Percentiles rank a stretch among this genome's conserved stretches.
phyloP scores from a whole-genome alignment of 768 basidiomycete species.

The Suillus lakei region DNA sequence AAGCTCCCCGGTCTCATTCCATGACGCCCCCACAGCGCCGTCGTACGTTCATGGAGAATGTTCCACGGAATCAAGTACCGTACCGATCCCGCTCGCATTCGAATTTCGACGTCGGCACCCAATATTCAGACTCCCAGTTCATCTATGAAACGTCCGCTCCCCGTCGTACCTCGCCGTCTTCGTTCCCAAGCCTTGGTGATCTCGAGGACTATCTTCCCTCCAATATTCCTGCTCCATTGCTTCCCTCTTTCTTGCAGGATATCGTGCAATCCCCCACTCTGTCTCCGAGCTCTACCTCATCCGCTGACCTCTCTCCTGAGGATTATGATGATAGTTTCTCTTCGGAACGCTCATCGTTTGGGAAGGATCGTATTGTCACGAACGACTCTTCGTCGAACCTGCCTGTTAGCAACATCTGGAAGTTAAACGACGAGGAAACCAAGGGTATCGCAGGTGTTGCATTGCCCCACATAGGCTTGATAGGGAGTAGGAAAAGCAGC shows the following conservation, averaged over 20 bases:
- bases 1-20: slow-evolving; percentile 46
- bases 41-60: slow-evolving; percentile 42
- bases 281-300: slow-evolving; percentile 68
- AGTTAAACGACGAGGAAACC: slow-evolving; percentile 72
- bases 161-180: slow-evolving; percentile 46
- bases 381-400: slow-evolving; percentile 35
- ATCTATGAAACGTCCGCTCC: slow-evolving; percentile 73
- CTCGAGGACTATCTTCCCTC: slow-evolving; percentile 24
- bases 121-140: slow-evolving; percentile 49
- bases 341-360: slow-evolving; percentile 28
- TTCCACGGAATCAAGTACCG: slow-evolving; percentile 37
- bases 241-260: slow-evolving; percentile 81
- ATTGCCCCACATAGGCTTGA: slow-evolving; percentile 45
- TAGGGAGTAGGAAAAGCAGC: slow-evolving; percentile 45
- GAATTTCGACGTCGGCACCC: slow-evolving; percentile 51
- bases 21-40: slow-evolving; percentile 51
- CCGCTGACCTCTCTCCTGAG: slow-evolving; percentile 68
- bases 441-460: slow-evolving; percentile 56
- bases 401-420: slow-evolving; percentile 66
- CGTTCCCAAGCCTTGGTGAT: slow-evolving; percentile 37
- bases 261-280: slow-evolving; percentile 71
- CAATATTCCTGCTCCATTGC: slow-evolving; percentile 51
- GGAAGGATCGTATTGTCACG: slow-evolving; percentile 30
- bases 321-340: slow-evolving; percentile 49
- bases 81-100: slow-evolving; percentile 53